Evolutionary conservation across 106 monocot species (phyloP), one percentile per base, ranked within the genome.

Genomic region (Dendrobium chrysotoxum): DNA sequence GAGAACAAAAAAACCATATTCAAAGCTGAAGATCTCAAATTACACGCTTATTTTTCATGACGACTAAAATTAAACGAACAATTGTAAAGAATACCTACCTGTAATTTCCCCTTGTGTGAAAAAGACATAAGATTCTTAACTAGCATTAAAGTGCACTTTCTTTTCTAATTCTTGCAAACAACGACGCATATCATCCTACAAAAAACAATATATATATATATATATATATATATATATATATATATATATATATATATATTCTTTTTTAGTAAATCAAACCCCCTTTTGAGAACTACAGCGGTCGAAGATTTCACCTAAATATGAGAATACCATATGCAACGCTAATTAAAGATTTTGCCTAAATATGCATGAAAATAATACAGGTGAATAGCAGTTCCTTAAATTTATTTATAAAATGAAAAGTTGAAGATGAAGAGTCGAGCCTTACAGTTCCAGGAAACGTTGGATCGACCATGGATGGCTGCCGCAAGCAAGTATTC

Each of bases 381-480:
- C 61, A 25, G 23, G 5, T 4, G 23, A 23, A 20, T 5, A 61
- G 5, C 2, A 23, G 13, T 50, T 50, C 50, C 50, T 50, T 50
- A 50, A 61, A 61, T 61, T 21, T 21, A 23, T 61, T 61, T 61
- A 35, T 35, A 61, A 61, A 61, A 61, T 61, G 61, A 61, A 61
- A 23, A 23, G 61, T 9, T 4, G 57, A 57, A 57, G 57, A 40
- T 70, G 57, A 79, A 71, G 39, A 11, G 57, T 13, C 15, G 31
- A 13, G 78, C 0, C 85, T 74, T 75, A 96, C 93, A 93, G 40
- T 68, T 84, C 26, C 65, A 53, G 16, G 86, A 80, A 75, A 88
- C 86, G 72, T 86, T 85, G 82, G 84, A 81, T 75, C 85, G 89
- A 79, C 93, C 96, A 54, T 96, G 96, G 84, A 87, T 83, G 80